These are phyloP conservation scores for Pichia kudriavzevii DNA, from an alignment of 1,139 yeast species.

Conservation along the genomic window DNA sequence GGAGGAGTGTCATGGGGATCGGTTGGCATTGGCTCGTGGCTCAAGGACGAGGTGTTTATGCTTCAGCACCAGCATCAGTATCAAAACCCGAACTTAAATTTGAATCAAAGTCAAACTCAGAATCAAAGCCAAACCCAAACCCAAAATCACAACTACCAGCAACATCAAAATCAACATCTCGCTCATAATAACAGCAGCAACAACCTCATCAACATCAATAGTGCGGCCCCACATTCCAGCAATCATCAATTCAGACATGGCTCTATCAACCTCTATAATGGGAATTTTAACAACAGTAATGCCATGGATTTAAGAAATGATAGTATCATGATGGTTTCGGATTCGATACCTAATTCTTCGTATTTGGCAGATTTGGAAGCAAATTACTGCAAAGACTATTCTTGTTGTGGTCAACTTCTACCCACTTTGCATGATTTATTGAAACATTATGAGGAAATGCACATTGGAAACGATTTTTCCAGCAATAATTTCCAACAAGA, in stretches of 20 bases:
- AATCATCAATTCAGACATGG: conserved; percentile 12
- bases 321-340: conserved; percentile 35
- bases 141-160: conserved; percentile 15
- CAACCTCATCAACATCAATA: conserved; percentile 18
- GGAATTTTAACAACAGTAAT: conserved; percentile 16
- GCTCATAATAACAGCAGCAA: conserved; percentile 10
- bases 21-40: conserved; percentile 89
- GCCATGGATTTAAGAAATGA: conserved; percentile 23
- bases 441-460: conserved; percentile 95
- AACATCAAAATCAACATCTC: conserved; percentile 15
- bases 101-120: background rate
- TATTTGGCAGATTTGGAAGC: conserved; percentile 91
- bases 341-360: conserved; percentile 56
- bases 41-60: conserved; percentile 80
- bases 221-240: no score
- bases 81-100: conserved; percentile 12
- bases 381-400: conserved; percentile 91
- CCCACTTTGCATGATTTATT: conserved; percentile 91
- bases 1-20: conserved; percentile 99
- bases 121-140: conserved; percentile 2
- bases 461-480: conserved; percentile 47
- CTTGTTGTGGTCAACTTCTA: conserved; percentile 87
- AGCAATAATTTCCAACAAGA: background rate
- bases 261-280: conserved; percentile 16
- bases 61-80: conserved; percentile 19